Base-by-base conservation (phyloP, 2,329 filamentous ascomycete species). In the Cladorrhinum sp. region DNA sequence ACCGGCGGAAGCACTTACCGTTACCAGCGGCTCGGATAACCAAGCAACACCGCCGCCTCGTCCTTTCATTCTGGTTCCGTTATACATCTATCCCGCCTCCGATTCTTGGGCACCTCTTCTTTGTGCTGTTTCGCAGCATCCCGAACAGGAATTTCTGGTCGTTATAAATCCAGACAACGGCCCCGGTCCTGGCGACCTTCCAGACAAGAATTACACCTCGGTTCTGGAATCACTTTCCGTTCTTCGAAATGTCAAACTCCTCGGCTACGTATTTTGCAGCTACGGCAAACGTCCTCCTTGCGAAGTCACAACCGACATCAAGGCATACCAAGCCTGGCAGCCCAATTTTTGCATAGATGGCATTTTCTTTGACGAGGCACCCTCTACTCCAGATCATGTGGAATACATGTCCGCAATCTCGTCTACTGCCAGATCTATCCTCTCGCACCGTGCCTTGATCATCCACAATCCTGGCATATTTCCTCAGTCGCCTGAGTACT, bases 381-480 rank as follows among this genome's bases (percentile, higher is more conserved):
- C 62, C 1, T 51, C 48, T 3, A 49, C 48, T 22, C 3, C 27
- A 9, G 61, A 57, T n/a, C 36, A 61, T 36, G 56, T 62, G 1
- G 53, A 61, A 9, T 56, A 60, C 45, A 62, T 60, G 55, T 49
- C 59, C 32, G 51, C 41, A 24, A 58, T 58, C 50, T 50, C 58
- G 27, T 52, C 45, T 13, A 32, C 55, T 49, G 63, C 65, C 10
- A 36, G 41, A 22, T 18, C n/a, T 22, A 29, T 27, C 13, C 20
- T 54, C 13, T 38, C 25, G 8, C n/a, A 18, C 8, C 16, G 3
- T 45, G 41, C 36, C 5, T 57, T 63, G 8, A 62, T 78, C 50
- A 72, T 79, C 32, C 76, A 78, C 66, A 81, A 80, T 62, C 78
- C 78, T 3, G 78, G 78, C 23, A 72, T 74, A 5, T 70, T 79